Conservation (phyloP, 768 basidiomycete genomes). For the Holtermanniella nyarrowii region DNA sequence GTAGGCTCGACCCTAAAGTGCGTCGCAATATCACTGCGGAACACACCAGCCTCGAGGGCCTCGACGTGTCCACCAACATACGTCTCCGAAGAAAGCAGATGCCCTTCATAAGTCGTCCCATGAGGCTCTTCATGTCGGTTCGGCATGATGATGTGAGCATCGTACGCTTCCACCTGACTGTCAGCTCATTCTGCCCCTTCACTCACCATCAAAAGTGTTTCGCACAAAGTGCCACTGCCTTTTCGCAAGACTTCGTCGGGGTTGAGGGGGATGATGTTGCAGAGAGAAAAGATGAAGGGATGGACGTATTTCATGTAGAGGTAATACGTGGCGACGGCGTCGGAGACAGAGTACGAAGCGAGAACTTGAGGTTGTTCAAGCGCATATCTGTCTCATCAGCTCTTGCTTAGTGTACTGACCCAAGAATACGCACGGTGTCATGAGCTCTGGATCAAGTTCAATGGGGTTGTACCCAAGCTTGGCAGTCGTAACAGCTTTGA, state of each 20-base stretch:
- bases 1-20: constrained; percentile 89
- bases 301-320: constrained; percentile 99
- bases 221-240: constrained; percentile 91
- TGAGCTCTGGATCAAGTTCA: constrained; percentile 93
- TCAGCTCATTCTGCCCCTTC: neutral
- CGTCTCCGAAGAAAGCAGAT: constrained; percentile 91
- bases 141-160: constrained; percentile 89
- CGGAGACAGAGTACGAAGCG: constrained; percentile 97
- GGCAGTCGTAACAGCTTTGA: constrained; percentile 93
- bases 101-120: constrained; percentile 87
- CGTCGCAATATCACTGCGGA: constrained; percentile 85
- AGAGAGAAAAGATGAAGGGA: constrained; percentile 96
- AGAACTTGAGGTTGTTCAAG: constrained; percentile 87
- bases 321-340: constrained; percentile 99
- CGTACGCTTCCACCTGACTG: constrained; percentile 82
- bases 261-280: constrained; percentile 94
- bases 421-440: constrained; percentile 81
- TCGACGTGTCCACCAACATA: constrained; percentile 99
- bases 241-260: constrained; percentile 95
- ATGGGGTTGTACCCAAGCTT: constrained; percentile 96
- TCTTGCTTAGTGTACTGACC: neutral
- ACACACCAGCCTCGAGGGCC: constrained; percentile 94
- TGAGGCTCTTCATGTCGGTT: constrained; percentile 90
- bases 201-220: constrained; percentile 90
- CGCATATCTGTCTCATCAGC: constrained; percentile 83